Evolutionary conservation across 306 rosid genomes (phyloP), one percentile per base, ranked within the genome.

Genomic region (Albizia julibrissin): DNA sequence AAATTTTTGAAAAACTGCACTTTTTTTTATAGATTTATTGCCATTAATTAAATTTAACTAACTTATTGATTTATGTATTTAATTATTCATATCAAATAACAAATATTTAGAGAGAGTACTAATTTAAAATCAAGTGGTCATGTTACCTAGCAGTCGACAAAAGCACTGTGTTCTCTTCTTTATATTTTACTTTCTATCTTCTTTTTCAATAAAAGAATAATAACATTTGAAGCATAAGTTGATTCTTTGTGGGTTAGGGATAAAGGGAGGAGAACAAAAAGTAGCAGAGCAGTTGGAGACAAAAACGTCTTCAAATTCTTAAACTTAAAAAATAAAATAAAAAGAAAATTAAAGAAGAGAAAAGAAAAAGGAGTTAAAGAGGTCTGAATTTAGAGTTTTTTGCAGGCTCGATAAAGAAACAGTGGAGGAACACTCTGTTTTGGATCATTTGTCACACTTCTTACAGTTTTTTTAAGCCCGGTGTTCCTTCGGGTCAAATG

Each of bases 231-330:
- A 52, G 82, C 27, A 76, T 29, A 74, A 66, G 78, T 79, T 87
- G 82, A 83, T 76, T 82, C 85, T 76, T 80, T 80, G 24, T 16
- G 37, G 80, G 79, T 82, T 72, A 69, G 74, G 80, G 88, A 72
- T 87, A 87, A 85, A 82, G 83, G 78, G 88, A 87, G 85, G 82
- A 85, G 88, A 82, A 85, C 88, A 82, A 86, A 56, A 56, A n/a
- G 62, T 56, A 2, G 24, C 27, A 56, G 78, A 79, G 85, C 81
- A 76, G 84, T 39, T 75, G 61, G 40, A 81, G 26, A n/a, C 29
- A 26, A 24, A 22, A 54, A 43, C 26, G 4, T 62, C 7, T 78
- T 66, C 78, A 68, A 82, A 79, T 72, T 81, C 15, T 59, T 59
- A n/a, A 56, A 8, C 1, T 2, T 2, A 0, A 9, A 56, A 56